A percentile compares a stretch with the other conserved stretches of the same genome.
Conservation (phyloP, 2,329 filamentous ascomycete genomes). For the Cordyceps militaris region DNA sequence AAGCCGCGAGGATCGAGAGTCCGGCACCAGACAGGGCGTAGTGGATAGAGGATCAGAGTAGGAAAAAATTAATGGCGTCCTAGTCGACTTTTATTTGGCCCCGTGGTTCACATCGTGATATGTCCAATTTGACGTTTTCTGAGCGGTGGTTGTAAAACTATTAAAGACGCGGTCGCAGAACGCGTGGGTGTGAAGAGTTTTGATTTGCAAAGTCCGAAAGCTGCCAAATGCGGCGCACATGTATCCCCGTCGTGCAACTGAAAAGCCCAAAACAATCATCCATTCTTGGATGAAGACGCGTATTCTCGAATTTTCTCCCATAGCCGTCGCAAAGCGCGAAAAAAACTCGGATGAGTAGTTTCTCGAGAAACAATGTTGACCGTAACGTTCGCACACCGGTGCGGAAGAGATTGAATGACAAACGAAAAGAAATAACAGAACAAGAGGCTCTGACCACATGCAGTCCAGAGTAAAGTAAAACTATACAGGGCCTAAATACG, state of each 20-base stretch:
- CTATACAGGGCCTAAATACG: slow-evolving; percentile 11
- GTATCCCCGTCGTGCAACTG: slow-evolving; percentile 31
- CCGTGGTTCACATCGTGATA: slow-evolving; percentile 27
- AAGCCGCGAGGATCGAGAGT: neutral
- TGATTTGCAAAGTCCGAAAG: slow-evolving; percentile 35
- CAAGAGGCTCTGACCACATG: slow-evolving; percentile 2
- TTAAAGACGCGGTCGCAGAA: slow-evolving; percentile 31
- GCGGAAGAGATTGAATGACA: slow-evolving; percentile 14
- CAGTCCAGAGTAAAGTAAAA: slow-evolving; percentile 5
- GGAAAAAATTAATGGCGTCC: slow-evolving; percentile 7
- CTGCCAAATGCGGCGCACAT: slow-evolving; percentile 32
- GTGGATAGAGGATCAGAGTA: neutral
- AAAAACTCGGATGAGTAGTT: slow-evolving; percentile 30
- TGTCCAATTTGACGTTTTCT: slow-evolving; percentile 28
- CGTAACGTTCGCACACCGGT: neutral
- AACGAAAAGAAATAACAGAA: slow-evolving; percentile 21
- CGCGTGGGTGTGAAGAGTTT: slow-evolving; percentile 31
- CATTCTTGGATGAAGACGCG: slow-evolving; percentile 26
- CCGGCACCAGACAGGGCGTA: neutral
- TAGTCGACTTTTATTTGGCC: slow-evolving; percentile 21
- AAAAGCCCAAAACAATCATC: slow-evolving; percentile 29
- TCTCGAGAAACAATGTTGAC: slow-evolving; percentile 19
- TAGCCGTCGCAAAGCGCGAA: slow-evolving; percentile 31
- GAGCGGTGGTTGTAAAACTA: slow-evolving; percentile 27
- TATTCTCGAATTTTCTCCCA: slow-evolving; percentile 25